These are phyloP conservation scores for Dendrostoma leiphaemia DNA, from an alignment of 2,329 filamentous ascomycete genomes.

Conservation along the genomic window DNA sequence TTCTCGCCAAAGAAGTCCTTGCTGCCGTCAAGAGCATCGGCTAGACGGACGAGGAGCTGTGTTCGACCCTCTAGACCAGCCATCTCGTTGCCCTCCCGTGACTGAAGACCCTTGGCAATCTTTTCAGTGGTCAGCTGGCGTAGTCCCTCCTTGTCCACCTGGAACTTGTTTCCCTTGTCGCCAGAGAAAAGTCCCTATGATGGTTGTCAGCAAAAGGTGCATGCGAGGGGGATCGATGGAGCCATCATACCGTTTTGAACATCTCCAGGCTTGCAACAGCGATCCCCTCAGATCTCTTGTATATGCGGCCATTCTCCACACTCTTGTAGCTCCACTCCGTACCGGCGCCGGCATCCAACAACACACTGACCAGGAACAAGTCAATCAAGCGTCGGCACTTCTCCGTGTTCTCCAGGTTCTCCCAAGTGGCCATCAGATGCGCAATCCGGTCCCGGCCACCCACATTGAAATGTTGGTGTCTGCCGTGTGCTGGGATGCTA, in stretches of 20 bases:
- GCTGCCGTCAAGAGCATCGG: slow-evolving; percentile 71
- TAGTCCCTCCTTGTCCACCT: slow-evolving; percentile 84
- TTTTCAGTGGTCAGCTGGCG: slow-evolving; percentile 69
- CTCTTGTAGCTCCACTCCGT: slow-evolving; percentile 92
- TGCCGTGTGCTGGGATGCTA: slow-evolving; percentile 78
- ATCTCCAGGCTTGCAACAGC: slow-evolving; percentile 78
- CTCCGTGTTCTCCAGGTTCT: slow-evolving; percentile 68
- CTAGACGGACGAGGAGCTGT: slow-evolving; percentile 72
- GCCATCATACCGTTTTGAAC: slow-evolving; percentile 69
- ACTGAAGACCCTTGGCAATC: slow-evolving; percentile 81
- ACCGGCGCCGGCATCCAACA: slow-evolving; percentile 86
- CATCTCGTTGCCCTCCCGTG: slow-evolving; percentile 74
- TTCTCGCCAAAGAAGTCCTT: slow-evolving; percentile 80
- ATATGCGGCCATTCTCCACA: slow-evolving; percentile 79
- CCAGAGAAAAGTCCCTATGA: slow-evolving; percentile 77
- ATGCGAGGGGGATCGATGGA: not conserved
- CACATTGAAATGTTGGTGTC: slow-evolving; percentile 83
- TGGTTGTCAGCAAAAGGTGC: not conserved
- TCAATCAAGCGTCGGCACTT: slow-evolving; percentile 74
- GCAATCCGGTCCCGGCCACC: slow-evolving; percentile 73
- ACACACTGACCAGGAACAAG: slow-evolving; percentile 74
- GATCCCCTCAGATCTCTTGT: slow-evolving; percentile 82
- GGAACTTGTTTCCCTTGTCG: slow-evolving; percentile 74
- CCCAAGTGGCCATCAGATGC: slow-evolving; percentile 66
- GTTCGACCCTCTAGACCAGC: slow-evolving; percentile 83